A percentile compares a stretch with the other conserved stretches of the same genome.
Evolutionary conservation across 2,329 filamentous ascomycete species (phyloP).

Genomic region (Dactylonectria macrodidyma): DNA sequence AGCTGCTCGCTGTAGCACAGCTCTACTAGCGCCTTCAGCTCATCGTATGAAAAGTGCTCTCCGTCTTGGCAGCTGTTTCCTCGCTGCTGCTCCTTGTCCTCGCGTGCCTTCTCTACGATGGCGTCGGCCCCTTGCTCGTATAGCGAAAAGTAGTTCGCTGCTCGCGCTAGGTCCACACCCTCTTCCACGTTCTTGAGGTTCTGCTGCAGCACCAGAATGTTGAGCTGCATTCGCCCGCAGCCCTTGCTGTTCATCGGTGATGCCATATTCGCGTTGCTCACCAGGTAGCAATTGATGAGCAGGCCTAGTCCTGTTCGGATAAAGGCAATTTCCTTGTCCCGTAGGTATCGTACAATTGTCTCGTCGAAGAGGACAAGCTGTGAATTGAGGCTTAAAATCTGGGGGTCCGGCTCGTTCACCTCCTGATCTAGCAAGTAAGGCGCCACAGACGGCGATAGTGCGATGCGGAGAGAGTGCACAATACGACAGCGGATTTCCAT

Average conservation of each 20-base stretch:
- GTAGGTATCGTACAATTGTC: constrained; percentile 81
- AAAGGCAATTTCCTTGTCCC: constrained; percentile 79
- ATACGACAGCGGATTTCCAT: constrained; percentile 90
- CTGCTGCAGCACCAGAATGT: constrained; percentile 95
- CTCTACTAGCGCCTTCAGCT: constrained; percentile 76
- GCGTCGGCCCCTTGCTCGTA: constrained; percentile 77
- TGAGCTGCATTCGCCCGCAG: constrained; percentile 89
- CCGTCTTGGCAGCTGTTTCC: constrained; percentile 51
- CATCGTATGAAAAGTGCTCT: constrained; percentile 74
- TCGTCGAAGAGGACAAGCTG: constrained; percentile 92
- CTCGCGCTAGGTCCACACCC: constrained; percentile 74
- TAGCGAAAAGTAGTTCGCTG: constrained; percentile 78
- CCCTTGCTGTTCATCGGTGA: constrained; percentile 89
- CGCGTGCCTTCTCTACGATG: constrained; percentile 74
- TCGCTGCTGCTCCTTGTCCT: constrained; percentile 56
- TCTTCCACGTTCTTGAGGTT: constrained; percentile 94
- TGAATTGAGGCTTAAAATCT: constrained; percentile 86
- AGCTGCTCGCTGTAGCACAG: constrained; percentile 78
- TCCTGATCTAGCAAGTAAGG: constrained; percentile 79
- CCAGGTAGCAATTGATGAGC: constrained; percentile 84
- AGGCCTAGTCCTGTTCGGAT: constrained; percentile 82
- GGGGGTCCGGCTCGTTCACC: constrained; percentile 82
- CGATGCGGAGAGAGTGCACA: constrained; percentile 80
- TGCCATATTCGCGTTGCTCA: constrained; percentile 79
- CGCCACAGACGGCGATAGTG: constrained; percentile 71